A percentile compares a stretch with the other conserved stretches of the same genome.
Evolutionary conservation across 805 yeast species (phyloP).

Genomic region (Candida schatavii): DNA sequence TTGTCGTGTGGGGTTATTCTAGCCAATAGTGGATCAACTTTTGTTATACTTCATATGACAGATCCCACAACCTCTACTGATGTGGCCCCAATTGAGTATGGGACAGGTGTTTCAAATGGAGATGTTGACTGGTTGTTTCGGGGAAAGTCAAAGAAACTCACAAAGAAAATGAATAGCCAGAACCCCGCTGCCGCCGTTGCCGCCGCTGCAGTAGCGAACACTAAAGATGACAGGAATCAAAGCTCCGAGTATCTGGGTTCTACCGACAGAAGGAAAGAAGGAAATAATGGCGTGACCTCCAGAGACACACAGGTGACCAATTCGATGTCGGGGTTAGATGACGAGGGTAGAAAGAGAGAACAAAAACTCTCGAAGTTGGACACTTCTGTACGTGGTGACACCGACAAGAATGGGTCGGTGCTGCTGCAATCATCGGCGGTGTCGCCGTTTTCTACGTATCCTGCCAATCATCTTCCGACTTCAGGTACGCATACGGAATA

Average conservation of each 20-base stretch:
- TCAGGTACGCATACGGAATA: background rate
- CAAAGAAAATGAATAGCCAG: slow-evolving; percentile 36
- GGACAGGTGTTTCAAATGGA: slow-evolving; percentile 61
- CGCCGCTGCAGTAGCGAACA: slow-evolving; percentile 2
- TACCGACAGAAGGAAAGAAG: slow-evolving; percentile 11
- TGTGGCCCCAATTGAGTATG: slow-evolving; percentile 13
- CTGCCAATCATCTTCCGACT: background rate
- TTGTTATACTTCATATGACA: too few species aligned
- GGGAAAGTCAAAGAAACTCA: slow-evolving; percentile 63
- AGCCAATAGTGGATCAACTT: too few species aligned
- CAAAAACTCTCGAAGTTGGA: background rate
- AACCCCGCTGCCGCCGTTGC: slow-evolving; percentile 1
- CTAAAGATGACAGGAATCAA: background rate
- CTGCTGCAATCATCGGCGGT: background rate
- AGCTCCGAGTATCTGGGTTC: slow-evolving; percentile 7
- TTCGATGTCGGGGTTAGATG: background rate
- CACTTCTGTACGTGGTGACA: background rate
- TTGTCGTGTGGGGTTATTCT: too few species aligned
- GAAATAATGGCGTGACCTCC: slow-evolving; percentile 15
- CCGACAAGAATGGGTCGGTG: background rate
- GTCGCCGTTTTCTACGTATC: background rate
- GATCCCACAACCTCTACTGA: background rate
- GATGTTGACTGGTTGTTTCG: slow-evolving; percentile 85
- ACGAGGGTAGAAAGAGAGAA: background rate
- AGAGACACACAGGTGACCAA: slow-evolving; percentile 4